A percentile compares a stretch with the other conserved stretches of the same genome.
Evolutionary conservation across 2,329 filamentous ascomycete genomes (phyloP).

Genomic region (Sphaerostilbella broomeana): DNA sequence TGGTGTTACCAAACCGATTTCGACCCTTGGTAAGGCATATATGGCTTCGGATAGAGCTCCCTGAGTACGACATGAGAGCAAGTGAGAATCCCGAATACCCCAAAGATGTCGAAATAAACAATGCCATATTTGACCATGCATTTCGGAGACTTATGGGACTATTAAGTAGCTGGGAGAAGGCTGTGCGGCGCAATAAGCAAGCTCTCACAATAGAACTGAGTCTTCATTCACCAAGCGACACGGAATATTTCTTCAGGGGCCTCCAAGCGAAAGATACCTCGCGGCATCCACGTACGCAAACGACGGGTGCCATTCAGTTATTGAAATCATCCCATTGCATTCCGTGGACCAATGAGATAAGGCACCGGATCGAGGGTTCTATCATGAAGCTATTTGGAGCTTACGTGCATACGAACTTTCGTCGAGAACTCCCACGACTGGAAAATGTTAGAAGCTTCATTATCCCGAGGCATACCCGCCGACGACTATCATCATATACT

Average conservation of each 20-base stretch:
- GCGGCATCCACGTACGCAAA: no score
- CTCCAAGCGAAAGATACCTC: neutral
- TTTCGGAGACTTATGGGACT: neutral
- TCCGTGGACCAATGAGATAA: no score
- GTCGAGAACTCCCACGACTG: slow-evolving; percentile 4
- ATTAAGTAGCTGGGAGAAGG: slow-evolving; percentile 4
- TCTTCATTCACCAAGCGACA: slow-evolving; percentile 7
- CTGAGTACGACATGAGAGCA: no score
- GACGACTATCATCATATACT: slow-evolving; percentile 1
- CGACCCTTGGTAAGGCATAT: slow-evolving; percentile 1
- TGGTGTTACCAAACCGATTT: slow-evolving; percentile 1
- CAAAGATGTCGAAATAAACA: slow-evolving; percentile 1
- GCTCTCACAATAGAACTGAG: slow-evolving; percentile 5
- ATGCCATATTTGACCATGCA: neutral
- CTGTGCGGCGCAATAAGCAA: neutral
- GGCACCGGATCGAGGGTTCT: neutral
- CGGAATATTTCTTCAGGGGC: slow-evolving; percentile 1
- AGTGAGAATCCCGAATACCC: no score
- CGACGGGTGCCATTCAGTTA: no score
- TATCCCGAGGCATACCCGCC: slow-evolving; percentile 6
- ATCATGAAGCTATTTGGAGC: slow-evolving; percentile 1
- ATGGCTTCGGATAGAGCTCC: slow-evolving; percentile 6
- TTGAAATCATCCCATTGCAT: no score
- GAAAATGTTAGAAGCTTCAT: slow-evolving; percentile 2
- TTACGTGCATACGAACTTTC: slow-evolving; percentile 4